Conservation (phyloP, 352 stramenopile species). For the Globisporangium okanoganense region DNA sequence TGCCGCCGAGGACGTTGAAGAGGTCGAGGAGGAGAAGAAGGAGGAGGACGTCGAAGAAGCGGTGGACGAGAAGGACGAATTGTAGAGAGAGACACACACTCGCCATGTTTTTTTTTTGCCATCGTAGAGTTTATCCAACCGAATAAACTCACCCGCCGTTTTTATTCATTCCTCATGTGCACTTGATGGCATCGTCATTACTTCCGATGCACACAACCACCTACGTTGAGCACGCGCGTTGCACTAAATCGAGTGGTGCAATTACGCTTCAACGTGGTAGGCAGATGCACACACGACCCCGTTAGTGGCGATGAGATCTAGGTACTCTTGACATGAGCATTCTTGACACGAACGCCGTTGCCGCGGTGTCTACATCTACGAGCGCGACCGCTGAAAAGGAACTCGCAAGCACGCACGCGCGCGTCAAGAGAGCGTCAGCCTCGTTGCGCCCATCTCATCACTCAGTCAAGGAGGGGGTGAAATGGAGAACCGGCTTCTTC, state of each 20-base stretch:
- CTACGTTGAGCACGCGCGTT: no score
- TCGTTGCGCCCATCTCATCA: background rate
- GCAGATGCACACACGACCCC: no score
- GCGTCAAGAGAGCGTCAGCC: background rate
- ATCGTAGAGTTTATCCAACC: slow-evolving; percentile 14
- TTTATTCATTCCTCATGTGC: slow-evolving; percentile 7
- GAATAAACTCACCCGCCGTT: background rate
- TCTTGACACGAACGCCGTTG: background rate
- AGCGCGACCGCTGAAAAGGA: background rate
- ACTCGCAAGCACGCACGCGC: background rate
- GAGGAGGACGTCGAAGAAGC: slow-evolving; percentile 14
- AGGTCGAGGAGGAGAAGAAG: slow-evolving; percentile 9
- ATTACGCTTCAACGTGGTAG: no score
- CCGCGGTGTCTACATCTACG: background rate
- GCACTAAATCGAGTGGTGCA: no score
- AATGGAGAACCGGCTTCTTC: background rate
- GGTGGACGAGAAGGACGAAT: slow-evolving; percentile 45
- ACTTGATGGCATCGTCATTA: background rate
- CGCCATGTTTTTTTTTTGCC: slow-evolving; percentile 10
- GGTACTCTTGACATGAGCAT: background rate
- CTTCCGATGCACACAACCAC: no score
- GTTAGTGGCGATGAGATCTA: no score
- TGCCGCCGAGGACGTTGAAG: slow-evolving; percentile 2
- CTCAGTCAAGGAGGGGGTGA: background rate
- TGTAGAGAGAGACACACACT: slow-evolving; percentile 25